These are phyloP conservation scores for Haplosporangium gracile DNA, from an alignment of 192 early-diverging fungal species.

Conservation along the genomic window DNA sequence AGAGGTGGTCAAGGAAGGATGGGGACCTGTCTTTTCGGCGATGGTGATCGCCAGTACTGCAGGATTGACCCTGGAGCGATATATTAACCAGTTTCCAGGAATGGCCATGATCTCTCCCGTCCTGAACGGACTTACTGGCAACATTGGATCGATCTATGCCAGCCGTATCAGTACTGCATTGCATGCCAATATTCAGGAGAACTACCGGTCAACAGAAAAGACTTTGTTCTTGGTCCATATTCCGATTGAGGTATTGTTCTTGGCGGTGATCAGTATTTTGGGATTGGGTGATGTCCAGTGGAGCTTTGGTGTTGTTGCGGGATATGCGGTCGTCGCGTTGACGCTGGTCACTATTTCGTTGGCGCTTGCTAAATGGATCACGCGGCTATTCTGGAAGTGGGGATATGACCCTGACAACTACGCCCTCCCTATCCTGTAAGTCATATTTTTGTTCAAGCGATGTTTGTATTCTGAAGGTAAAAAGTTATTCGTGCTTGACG, in stretches of 20 bases:
- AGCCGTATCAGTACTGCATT: slow-evolving; percentile 82
- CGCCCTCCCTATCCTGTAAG: slow-evolving; percentile 73
- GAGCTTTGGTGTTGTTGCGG: slow-evolving; percentile 37
- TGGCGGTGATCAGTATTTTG: slow-evolving; percentile 53
- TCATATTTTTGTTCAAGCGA: neutral
- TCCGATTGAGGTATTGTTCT: slow-evolving; percentile 76
- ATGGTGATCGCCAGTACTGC: slow-evolving; percentile 80
- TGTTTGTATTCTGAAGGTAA: neutral
- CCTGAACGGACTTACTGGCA: slow-evolving; percentile 78
- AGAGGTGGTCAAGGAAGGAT: slow-evolving; percentile 76
- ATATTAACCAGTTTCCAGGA: slow-evolving; percentile 72
- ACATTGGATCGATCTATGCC: slow-evolving; percentile 84
- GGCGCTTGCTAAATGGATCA: slow-evolving; percentile 68
- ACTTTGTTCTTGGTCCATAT: slow-evolving; percentile 78
- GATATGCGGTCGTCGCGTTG: slow-evolving; percentile 28
- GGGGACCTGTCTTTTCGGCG: slow-evolving; percentile 82
- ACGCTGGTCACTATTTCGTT: slow-evolving; percentile 62
- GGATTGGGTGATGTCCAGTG: slow-evolving; percentile 44
- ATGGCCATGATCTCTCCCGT: slow-evolving; percentile 80
- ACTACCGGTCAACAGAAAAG: slow-evolving; percentile 67
- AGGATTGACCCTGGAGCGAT: slow-evolving; percentile 76
- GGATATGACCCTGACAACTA: slow-evolving; percentile 86
- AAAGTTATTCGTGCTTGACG: neutral
- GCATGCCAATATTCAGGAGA: slow-evolving; percentile 65
- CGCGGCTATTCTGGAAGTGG: slow-evolving; percentile 69